Percentiles rank a stretch among this genome's conserved stretches.
Conservation (phyloP, 257 asterid species). For the Jacaranda copaia region DNA sequence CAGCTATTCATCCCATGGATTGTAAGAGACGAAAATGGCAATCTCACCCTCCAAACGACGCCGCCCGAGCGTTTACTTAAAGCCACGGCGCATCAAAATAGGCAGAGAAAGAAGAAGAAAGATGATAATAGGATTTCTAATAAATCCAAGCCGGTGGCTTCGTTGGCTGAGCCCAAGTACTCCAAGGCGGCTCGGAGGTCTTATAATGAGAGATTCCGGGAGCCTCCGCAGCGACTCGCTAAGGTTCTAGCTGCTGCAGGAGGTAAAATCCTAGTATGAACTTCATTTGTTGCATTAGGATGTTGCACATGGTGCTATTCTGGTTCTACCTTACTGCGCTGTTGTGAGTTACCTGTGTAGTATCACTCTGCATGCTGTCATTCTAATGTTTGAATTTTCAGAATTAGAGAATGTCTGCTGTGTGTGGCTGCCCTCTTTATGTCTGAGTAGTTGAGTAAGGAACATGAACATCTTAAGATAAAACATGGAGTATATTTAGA, state of each 20-base stretch:
- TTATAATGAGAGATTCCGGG: slow-evolving; percentile 85
- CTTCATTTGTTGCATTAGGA: slow-evolving; percentile 1
- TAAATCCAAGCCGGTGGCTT: slow-evolving; percentile 41
- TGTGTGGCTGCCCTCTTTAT: too few species aligned
- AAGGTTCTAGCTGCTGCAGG: slow-evolving; percentile 96
- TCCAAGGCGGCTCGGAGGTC: slow-evolving; percentile 98
- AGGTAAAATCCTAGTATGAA: slow-evolving; percentile 51
- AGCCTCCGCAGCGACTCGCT: slow-evolving; percentile 85
- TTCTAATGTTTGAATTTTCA: background rate
- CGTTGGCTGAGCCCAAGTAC: slow-evolving; percentile 65
- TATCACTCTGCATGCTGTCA: background rate
- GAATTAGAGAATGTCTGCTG: too few species aligned
- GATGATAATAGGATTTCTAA: slow-evolving; percentile 38
- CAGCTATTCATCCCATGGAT: slow-evolving; percentile 75
- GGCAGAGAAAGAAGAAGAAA: slow-evolving; percentile 66
- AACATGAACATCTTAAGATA: too few species aligned
- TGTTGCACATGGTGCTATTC: slow-evolving; percentile 13
- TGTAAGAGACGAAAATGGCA: slow-evolving; percentile 71
- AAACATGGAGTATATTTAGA: too few species aligned
- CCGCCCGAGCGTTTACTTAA: slow-evolving; percentile 67
- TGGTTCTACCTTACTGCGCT: background rate
- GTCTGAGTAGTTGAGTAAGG: too few species aligned
- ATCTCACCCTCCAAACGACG: slow-evolving; percentile 52
- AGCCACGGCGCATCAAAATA: slow-evolving; percentile 58
- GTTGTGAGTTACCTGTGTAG: background rate